These are phyloP conservation scores for Quercus tomentella DNA, from an alignment of 331 rosid species.

Conservation along the genomic window DNA sequence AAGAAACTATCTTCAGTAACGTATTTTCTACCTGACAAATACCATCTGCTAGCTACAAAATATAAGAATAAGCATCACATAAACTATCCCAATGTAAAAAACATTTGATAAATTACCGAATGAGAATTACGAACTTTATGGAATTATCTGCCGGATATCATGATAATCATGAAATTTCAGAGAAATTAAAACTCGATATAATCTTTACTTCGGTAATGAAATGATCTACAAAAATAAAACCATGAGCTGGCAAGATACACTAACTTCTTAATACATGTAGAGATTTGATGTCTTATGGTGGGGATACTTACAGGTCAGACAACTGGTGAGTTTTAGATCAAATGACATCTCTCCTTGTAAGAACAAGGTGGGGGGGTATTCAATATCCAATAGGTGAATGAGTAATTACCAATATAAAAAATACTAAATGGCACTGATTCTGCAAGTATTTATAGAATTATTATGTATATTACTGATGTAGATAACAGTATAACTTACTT, in stretches of 20 bases:
- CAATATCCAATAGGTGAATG: too few relatives aligned
- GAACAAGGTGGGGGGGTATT: too few relatives aligned
- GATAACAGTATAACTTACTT: slow-evolving; percentile 55
- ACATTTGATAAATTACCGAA: neutral
- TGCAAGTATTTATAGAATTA: neutral
- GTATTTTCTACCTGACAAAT: neutral
- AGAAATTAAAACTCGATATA: neutral
- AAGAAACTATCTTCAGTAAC: neutral
- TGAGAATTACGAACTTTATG: neutral
- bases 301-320: neutral
- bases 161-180: neutral
- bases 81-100: neutral
- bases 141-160: neutral
- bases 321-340: too few relatives aligned
- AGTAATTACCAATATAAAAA: too few relatives aligned
- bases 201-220: neutral
- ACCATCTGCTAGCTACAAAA: neutral
- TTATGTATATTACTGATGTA: neutral
- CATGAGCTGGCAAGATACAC: neutral
- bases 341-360: too few relatives aligned
- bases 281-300: neutral
- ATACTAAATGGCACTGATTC: neutral
- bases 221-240: neutral
- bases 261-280: neutral
- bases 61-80: neutral